Base-by-base conservation (phyloP, 208 protist species). In the Acanthamoeba royreba region DNA sequence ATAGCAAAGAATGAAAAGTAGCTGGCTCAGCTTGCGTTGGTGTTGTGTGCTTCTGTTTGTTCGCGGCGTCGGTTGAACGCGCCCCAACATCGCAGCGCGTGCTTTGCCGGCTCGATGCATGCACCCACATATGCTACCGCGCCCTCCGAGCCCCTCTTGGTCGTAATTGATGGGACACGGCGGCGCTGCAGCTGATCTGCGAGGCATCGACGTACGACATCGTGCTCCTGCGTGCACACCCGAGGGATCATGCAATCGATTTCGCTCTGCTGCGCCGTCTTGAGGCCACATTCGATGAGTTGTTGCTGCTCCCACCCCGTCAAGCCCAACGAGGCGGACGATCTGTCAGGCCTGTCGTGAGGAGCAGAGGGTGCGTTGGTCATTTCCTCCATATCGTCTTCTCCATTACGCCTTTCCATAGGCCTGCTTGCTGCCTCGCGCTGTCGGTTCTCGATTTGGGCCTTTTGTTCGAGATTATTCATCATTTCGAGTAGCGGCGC, bases 191-290 rank as follows among this genome's bases (percentile, higher is more conserved):
- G n/a, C n/a, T n/a, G n/a, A n/a, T n/a, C n/a, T n/a, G n/a, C n/a
- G n/a, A 53, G 4, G n/a, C 74, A 85, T 5, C 74, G 74, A 11
- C 19, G 43, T 0, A 85, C 43, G 42, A 45, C 43, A 2, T 52
- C 8, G 42, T 85, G 74, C 8, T 85, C 43, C 0, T 40, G 0
- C 11, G n/a, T 8, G 74, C 74, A 85, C 40, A 85, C 74, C 74
- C 53, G 46, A 9, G 74, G 74, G 25, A 85, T 52, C 74, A 85
- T 85, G 74, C 74, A 85, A 45, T 85, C 74, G 42, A 85, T 85
- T 33, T 85, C 74, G 74, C 38, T 19, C 28, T 85, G 74, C 25
- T 40, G 46, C 9, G 74, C 74, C 3, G 9, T 17, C n/a, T 40
- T 85, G 74, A 85, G 43, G 5, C 22, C 15, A 45, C 74, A 85